Base-by-base conservation (phyloP, 257 asterid genomes). In the Verbena officinalis region DNA sequence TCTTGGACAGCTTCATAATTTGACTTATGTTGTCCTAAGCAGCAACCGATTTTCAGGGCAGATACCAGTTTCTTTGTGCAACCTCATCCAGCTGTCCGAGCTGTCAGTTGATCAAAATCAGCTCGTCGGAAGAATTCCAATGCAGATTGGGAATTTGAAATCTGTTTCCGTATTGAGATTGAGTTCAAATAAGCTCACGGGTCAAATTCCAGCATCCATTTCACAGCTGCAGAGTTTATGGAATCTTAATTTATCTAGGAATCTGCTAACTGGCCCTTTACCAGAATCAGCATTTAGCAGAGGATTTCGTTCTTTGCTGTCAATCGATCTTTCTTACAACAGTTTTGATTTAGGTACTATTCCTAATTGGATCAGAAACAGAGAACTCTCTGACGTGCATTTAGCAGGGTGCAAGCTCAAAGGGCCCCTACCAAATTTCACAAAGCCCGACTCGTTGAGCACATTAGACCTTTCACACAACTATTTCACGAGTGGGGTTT, bases 321-420 rank as follows among this genome's bases (percentile, higher is more conserved):
- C 95, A 1, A 80, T 93, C 11, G 99, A 93, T 76, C 84, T 93
- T 62, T 93, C 99, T 23, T 81, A 84, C 79, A 93, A 81, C 73
- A 75, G 51, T 55, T 78, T 93, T 44, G 70, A 69, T 69, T 64
- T 93, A n/a, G 84, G 88, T 53, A 64, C 68, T 13, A 78, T 90
- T 5, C 99, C 99, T 17, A 74, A 64, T 34, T 93, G 96, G 97
- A 81, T 93, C 80, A 77, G 74, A 72, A 76, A 22, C 51, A 77
- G 95, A 56, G 79, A 86, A 43, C 92, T 93, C 22, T 79, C 91
- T 45, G 80, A 78, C 48, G 87, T 93, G 4, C 82, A 75, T 61
- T 71, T 93, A 24, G 95, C 97, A 1, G 90, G 95, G 2, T 87
- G 97, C 62, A 84, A 80, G 65, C 89, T 93, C 33, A 50, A 72